Evolutionary conservation across 805 yeast species (phyloP).

Genomic region (Metschnikowia chrysomelidarum): DNA sequence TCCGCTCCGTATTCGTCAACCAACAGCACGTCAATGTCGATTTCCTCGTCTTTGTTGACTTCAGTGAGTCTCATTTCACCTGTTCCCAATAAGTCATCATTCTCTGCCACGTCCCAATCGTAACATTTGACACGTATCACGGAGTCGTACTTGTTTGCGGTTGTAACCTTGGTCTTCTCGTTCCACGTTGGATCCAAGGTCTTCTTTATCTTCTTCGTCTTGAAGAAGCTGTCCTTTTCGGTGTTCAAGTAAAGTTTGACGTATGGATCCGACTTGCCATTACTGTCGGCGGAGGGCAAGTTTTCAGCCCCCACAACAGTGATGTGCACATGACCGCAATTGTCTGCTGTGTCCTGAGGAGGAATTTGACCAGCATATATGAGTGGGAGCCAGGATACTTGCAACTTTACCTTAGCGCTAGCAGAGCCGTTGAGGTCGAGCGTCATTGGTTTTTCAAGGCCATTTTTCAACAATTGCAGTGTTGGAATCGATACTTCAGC

Average conservation of each 20-base stretch:
- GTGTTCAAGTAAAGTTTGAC: slow-evolving; percentile 67
- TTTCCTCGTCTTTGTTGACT: slow-evolving; percentile 45
- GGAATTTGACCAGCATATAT: slow-evolving; percentile 56
- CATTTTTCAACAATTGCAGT: slow-evolving; percentile 56
- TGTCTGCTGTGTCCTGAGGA: slow-evolving; percentile 67
- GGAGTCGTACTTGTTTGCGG: slow-evolving; percentile 63
- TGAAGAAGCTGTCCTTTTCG: slow-evolving; percentile 54
- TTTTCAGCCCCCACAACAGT: slow-evolving; percentile 62
- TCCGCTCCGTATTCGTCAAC: slow-evolving; percentile 42
- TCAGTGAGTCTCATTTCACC: slow-evolving; percentile 56
- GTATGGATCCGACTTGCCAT: slow-evolving; percentile 94
- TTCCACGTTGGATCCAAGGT: slow-evolving; percentile 91
- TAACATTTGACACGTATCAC: slow-evolving; percentile 53
- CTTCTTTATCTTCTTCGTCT: slow-evolving; percentile 79
- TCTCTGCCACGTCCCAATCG: slow-evolving; percentile 95
- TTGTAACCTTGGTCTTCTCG: slow-evolving; percentile 56
- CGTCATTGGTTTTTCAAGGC: slow-evolving; percentile 60
- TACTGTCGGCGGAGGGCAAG: slow-evolving; percentile 81
- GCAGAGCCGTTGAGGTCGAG: slow-evolving; percentile 55
- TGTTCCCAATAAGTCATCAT: slow-evolving; percentile 78
- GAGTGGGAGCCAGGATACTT: slow-evolving; percentile 79
- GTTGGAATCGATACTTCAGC: slow-evolving; percentile 70
- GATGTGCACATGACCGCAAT: slow-evolving; percentile 68
- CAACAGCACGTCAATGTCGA: slow-evolving; percentile 47
- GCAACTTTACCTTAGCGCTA: slow-evolving; percentile 52